Evolutionary conservation across 371 early-diverging fungal species (phyloP).

Genomic region (Lichtheimia ramosa): DNA sequence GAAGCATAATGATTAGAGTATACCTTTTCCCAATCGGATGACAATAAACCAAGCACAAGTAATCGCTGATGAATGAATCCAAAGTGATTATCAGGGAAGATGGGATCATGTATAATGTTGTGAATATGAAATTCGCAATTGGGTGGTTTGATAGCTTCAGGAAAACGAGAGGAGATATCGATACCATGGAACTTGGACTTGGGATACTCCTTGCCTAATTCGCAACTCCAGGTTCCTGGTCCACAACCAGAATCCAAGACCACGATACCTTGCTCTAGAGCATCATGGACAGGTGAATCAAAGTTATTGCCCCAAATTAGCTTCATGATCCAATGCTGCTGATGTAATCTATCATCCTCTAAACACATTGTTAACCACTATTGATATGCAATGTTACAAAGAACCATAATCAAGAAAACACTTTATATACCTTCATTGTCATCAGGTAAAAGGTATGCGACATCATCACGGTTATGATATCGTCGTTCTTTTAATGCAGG

Average conservation of each 20-base stretch:
- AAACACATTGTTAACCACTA: not conserved
- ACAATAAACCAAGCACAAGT: constrained; percentile 23
- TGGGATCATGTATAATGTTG: constrained; percentile 51
- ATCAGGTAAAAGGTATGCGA: constrained; percentile 52
- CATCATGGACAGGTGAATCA: constrained; percentile 7
- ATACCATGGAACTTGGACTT: constrained; percentile 10
- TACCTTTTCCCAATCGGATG: constrained; percentile 18
- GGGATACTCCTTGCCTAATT: constrained; percentile 17
- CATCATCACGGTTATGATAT: constrained; percentile 40
- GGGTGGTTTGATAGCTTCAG: constrained; percentile 9
- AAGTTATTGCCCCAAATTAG: constrained; percentile 1
- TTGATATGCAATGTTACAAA: not conserved
- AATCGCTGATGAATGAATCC: constrained; percentile 38
- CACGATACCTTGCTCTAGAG: constrained; percentile 6
- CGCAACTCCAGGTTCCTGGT: constrained; percentile 10
- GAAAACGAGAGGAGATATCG: constrained; percentile 13
- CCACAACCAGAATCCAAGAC: constrained; percentile 18
- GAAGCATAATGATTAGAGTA: too few species aligned
- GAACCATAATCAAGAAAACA: not conserved
- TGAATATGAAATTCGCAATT: constrained; percentile 23
- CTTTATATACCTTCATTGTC: constrained; percentile 38
- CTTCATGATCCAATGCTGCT: constrained; percentile 1
- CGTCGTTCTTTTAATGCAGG: constrained; percentile 28
- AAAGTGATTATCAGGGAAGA: constrained; percentile 31
- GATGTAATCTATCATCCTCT: constrained; percentile 6